Conservation (phyloP, 192 early-diverging fungal genomes). For the Coemansia sp. region DNA sequence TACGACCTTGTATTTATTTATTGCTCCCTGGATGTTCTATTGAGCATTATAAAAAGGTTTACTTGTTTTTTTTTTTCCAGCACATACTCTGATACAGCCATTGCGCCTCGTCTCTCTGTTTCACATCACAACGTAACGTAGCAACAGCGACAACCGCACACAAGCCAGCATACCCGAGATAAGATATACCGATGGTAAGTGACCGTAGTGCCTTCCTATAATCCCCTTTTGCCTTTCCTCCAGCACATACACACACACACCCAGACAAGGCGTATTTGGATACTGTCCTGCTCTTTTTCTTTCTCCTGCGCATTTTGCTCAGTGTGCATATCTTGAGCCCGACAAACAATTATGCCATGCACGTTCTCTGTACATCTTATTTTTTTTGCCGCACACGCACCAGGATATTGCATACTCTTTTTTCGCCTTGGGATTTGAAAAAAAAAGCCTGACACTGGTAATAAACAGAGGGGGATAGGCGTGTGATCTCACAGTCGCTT, state of each 20-base stretch:
- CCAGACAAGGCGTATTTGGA: not conserved
- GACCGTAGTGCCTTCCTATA: not conserved
- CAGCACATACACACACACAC: not conserved
- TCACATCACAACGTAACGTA: not conserved
- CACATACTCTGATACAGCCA: not conserved
- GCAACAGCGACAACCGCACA: not conserved
- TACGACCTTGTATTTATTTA: not conserved
- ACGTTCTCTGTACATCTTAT: slow-evolving; percentile 1
- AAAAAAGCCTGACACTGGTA: not conserved
- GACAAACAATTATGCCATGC: slow-evolving; percentile 6
- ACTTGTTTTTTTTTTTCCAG: not conserved
- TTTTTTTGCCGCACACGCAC: slow-evolving; percentile 10
- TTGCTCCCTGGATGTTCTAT: slow-evolving; percentile 1
- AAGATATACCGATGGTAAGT: slow-evolving; percentile 7
- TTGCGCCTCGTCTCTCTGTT: not conserved
- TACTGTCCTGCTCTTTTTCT: not conserved
- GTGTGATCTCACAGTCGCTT: slow-evolving; percentile 3
- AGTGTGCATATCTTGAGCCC: not conserved
- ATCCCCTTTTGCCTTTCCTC: not conserved
- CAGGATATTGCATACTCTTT: not conserved
- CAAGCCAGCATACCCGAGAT: not conserved
- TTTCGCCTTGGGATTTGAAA: not conserved
- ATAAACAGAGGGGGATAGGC: not conserved
- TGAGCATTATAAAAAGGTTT: not conserved
- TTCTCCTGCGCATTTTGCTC: not conserved